Evolutionary conservation across 768 basidiomycete genomes (phyloP), one percentile per base, ranked within the genome.

Genomic region (Saitozyma sp.): DNA sequence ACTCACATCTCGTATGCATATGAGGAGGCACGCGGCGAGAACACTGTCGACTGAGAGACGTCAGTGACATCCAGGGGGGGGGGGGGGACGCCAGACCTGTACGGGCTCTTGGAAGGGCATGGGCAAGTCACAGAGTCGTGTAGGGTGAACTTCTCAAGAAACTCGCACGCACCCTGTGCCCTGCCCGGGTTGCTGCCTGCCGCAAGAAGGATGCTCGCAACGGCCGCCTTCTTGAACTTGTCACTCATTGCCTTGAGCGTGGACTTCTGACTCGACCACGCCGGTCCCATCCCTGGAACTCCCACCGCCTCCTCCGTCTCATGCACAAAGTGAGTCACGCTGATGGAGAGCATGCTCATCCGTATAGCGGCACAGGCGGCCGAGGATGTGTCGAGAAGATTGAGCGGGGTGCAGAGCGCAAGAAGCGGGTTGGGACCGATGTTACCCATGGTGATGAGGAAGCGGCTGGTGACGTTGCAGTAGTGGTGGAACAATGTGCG

Each of bases 271-370:
- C 40, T 46, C 39, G 48, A 56, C 70, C 69, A 71, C 3, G 46
- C 50, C 8, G 51, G 49, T 19, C 65, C 63, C n/a, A 64, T 50
- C 19, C 20, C 38, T 6, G 16, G 9, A 5, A 9, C 16, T 2
- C 50, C 61, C 3, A 58, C 56, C 0, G 55, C n/a, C 9, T 65
- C 50, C 37, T 39, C 64, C 9, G 66, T 66, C 53, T 71, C 69
- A 56, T 71, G 60, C 17, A 62, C 59, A 50, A 70, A 68, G 56
- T 72, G 70, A 9, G 66, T 61, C 1, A 70, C 56, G 39, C 65
- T 69, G 11, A 57, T 66, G 45, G 68, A 70, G 1, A 75, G 62
- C 64, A 75, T 67, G 46, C 68, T 68, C 73, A 75, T 70, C 41
- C 73, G 40, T 10, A 75, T 68, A 9, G 73, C 70, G 0, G 73